Conservation (phyloP, 305 asterid species). For the Fraxinus ornus region DNA sequence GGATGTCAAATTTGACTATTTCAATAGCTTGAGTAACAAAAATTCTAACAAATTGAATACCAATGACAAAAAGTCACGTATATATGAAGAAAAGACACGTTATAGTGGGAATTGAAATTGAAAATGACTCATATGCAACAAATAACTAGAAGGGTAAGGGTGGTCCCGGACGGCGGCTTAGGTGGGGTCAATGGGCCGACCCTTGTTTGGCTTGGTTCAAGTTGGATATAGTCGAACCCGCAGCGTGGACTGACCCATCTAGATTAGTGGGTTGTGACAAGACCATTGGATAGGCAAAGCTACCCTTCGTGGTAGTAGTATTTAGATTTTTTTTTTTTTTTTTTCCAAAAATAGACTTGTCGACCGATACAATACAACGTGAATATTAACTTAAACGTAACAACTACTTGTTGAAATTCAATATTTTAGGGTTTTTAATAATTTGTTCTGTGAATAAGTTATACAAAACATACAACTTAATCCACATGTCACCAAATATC, state of each 20-base stretch:
- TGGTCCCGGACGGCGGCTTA: background rate
- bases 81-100: conserved; percentile 12
- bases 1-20: conserved; percentile 42
- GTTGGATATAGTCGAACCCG: background rate
- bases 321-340: too few species aligned
- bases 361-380: too few species aligned
- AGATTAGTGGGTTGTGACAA: too few species aligned
- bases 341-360: too few species aligned
- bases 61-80: conserved; percentile 19
- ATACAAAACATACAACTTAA: background rate
- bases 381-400: too few species aligned
- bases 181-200: background rate
- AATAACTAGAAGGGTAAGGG: background rate
- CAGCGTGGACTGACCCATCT: too few species aligned
- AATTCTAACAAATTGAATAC: background rate
- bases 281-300: too few species aligned
- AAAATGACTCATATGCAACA: conserved; percentile 30
- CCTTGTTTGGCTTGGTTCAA: background rate
- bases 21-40: conserved; percentile 31
- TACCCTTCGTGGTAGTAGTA: too few species aligned
- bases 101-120: background rate
- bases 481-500: background rate
- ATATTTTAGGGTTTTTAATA: too few species aligned
- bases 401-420: background rate
- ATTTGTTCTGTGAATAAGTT: background rate